Conservation (phyloP, 768 basidiomycete species). For the Russula griseocarnosa region DNA sequence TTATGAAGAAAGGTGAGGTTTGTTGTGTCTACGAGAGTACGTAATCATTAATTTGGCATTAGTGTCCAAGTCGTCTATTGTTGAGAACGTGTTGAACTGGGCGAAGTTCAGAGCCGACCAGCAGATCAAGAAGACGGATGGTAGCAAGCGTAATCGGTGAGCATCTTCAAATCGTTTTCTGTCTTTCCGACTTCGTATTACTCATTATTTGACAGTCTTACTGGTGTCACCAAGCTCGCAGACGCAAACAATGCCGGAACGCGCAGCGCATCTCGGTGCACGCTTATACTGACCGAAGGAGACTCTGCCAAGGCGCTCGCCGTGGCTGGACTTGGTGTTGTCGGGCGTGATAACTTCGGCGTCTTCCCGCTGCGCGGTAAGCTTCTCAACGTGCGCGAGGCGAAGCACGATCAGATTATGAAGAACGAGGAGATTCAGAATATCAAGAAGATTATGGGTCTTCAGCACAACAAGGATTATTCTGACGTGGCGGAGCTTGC, state of each 20-base stretch:
- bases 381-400: slow-evolving; percentile 94
- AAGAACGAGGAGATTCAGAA: slow-evolving; percentile 97
- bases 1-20: slow-evolving; percentile 85
- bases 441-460: slow-evolving; percentile 96
- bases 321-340: slow-evolving; percentile 88
- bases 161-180: slow-evolving; percentile 28
- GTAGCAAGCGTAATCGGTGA: slow-evolving; percentile 80
- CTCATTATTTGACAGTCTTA: slow-evolving; percentile 50
- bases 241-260: slow-evolving; percentile 98
- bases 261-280: slow-evolving; percentile 72
- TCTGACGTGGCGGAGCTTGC: slow-evolving; percentile 54
- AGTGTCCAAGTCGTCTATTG: slow-evolving; percentile 87
- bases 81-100: slow-evolving; percentile 92
- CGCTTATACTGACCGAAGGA: slow-evolving; percentile 96
- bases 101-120: slow-evolving; percentile 97
- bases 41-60: slow-evolving; percentile 3
- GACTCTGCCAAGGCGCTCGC: slow-evolving; percentile 98
- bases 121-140: slow-evolving; percentile 94
- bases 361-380: slow-evolving; percentile 98
- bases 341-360: slow-evolving; percentile 94
- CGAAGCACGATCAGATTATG: slow-evolving; percentile 92
- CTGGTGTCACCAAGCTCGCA: slow-evolving; percentile 87
- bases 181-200: neutral
- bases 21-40: slow-evolving; percentile 4
- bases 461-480: slow-evolving; percentile 94